Percentiles rank a stretch among this genome's conserved stretches.
These are phyloP conservation scores for Nepenthes mirabilis DNA, from an alignment of 148 eudicot genomes.

Conservation along the genomic window DNA sequence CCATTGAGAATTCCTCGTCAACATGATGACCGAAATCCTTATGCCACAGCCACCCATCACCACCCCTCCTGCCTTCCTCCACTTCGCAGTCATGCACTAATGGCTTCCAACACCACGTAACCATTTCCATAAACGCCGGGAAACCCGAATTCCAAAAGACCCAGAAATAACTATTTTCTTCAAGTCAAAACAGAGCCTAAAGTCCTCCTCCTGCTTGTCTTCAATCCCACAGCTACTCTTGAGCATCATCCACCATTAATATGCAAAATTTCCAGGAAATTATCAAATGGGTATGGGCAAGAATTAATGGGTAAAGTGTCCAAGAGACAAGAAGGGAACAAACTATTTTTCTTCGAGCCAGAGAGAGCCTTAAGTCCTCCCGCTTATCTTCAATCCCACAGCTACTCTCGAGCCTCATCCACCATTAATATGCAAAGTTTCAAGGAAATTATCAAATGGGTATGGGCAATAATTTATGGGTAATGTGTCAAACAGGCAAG, in stretches of 20 bases:
- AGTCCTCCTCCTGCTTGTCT: not conserved
- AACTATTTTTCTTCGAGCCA: not conserved
- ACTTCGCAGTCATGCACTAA: slow-evolving; percentile 27
- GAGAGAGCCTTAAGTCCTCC: not conserved
- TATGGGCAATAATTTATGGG: slow-evolving; percentile 42
- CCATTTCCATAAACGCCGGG: slow-evolving; percentile 22
- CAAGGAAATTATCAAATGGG: slow-evolving; percentile 25
- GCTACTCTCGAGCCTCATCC: slow-evolving; percentile 13
- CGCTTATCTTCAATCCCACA: not conserved
- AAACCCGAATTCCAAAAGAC: slow-evolving; percentile 23
- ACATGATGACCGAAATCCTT: slow-evolving; percentile 60
- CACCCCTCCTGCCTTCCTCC: slow-evolving; percentile 22
- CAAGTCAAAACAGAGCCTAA: not conserved
- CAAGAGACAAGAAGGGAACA: slow-evolving; percentile 29
- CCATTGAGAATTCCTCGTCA: slow-evolving; percentile 78
- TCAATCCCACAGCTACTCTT: not conserved
- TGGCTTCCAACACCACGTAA: slow-evolving; percentile 64
- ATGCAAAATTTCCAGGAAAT: slow-evolving; percentile 6
- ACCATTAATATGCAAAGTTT: slow-evolving; percentile 27
- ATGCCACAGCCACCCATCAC: slow-evolving; percentile 64
- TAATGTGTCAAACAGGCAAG: slow-evolving; percentile 23
- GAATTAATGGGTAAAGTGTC: slow-evolving; percentile 14
- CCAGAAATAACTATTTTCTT: slow-evolving; percentile 7
- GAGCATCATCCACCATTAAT: slow-evolving; percentile 38
- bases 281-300: slow-evolving; percentile 57